These are phyloP conservation scores for Leishmania lainsoni DNA, from an alignment of 208 protist species.

Conservation along the genomic window DNA sequence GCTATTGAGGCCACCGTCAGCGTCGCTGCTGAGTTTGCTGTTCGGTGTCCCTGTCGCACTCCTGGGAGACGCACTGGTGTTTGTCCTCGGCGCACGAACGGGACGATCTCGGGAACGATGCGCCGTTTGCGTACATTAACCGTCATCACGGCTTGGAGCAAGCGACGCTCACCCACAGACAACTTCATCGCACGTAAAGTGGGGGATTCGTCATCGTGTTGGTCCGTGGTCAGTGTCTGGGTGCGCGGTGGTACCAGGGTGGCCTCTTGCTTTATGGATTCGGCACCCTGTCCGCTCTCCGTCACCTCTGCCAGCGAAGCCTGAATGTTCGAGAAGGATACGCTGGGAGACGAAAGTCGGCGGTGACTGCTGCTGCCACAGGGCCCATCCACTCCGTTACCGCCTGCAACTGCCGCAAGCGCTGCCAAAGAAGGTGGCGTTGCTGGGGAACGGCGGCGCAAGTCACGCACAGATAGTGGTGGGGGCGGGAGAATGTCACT, in stretches of 20 bases:
- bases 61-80: not conserved
- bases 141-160: conserved; percentile 31
- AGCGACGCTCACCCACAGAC: conserved; percentile 29
- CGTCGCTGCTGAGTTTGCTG: not conserved
- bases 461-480: conserved; percentile 8
- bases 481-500: not conserved
- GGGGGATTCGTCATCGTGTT: not conserved
- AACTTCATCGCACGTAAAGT: conserved; percentile 11
- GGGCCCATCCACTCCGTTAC: not conserved
- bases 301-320: not conserved
- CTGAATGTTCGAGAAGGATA: conserved; percentile 15
- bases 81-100: not conserved
- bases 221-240: not conserved
- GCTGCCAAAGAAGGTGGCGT: not conserved
- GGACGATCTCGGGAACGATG: not conserved
- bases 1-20: not conserved
- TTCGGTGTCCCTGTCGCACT: not conserved
- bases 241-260: no score
- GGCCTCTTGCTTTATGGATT: not conserved
- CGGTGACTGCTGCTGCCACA: not conserved
- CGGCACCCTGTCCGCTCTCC: not conserved
- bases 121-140: not conserved
- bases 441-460: conserved; percentile 10
- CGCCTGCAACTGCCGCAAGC: not conserved
- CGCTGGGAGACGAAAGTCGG: conserved; percentile 12